These are phyloP conservation scores for Xylaria grammica DNA, from an alignment of 495 filamentous ascomycete species.

Conservation along the genomic window DNA sequence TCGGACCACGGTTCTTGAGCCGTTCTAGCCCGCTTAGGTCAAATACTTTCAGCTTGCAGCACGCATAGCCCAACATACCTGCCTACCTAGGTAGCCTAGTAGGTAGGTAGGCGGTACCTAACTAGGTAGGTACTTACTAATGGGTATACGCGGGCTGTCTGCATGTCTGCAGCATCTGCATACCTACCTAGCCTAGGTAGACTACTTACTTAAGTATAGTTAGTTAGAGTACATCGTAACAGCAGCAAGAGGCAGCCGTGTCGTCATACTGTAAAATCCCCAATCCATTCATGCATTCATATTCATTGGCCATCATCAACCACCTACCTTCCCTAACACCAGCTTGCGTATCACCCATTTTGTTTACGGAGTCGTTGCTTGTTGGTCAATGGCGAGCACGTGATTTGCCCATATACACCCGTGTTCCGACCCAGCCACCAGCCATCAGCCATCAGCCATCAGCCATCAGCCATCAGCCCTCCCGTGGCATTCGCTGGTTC, in stretches of 20 bases:
- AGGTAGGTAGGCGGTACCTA: too few relatives aligned
- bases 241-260: neutral
- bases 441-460: constrained; percentile 15
- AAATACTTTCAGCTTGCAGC: neutral
- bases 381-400: constrained; percentile 19
- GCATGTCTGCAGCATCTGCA: too few relatives aligned
- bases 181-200: too few relatives aligned
- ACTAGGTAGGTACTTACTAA: neutral
- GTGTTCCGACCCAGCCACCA: constrained; percentile 20
- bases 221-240: neutral
- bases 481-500: constrained; percentile 12
- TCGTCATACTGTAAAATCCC: neutral
- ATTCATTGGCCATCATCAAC: neutral
- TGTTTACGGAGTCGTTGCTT: neutral
- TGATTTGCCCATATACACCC: constrained; percentile 8
- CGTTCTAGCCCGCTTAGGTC: constrained; percentile 6
- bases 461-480: constrained; percentile 15
- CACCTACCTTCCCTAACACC: neutral
- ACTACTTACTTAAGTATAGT: neutral
- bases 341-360: neutral
- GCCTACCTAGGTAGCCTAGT: too few relatives aligned
- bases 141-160: neutral
- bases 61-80: neutral
- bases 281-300: too few relatives aligned
- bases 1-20: constrained; percentile 9